A percentile compares a stretch with the other conserved stretches of the same genome.
Evolutionary conservation across 106 monocot species (phyloP).

Genomic region (Dioscorea alata): DNA sequence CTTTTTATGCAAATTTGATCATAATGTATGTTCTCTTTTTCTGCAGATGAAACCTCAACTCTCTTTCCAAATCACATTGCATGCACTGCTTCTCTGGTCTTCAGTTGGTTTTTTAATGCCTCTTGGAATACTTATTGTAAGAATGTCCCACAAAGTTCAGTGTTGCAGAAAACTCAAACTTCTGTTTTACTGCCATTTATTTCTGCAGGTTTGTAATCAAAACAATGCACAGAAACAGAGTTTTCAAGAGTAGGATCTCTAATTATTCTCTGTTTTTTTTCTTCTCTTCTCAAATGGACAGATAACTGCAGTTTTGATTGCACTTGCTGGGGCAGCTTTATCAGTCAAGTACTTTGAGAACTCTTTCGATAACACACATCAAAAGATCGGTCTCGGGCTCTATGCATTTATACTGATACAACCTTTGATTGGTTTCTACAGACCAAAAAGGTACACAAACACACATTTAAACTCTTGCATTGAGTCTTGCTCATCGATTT

Average conservation of each 20-base stretch:
- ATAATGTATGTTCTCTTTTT: neutral
- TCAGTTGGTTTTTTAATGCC: conserved; percentile 71
- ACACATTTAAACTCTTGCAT: too few species aligned
- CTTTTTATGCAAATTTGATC: neutral
- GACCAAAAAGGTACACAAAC: too few species aligned
- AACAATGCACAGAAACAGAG: too few species aligned
- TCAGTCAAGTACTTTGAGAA: conserved; percentile 59
- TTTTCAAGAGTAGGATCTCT: too few species aligned
- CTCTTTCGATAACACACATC: conserved; percentile 70
- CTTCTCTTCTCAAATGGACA: conserved; percentile 11
- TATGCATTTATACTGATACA: conserved; percentile 33
- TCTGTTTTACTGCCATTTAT: conserved; percentile 57
- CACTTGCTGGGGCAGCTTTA: conserved; percentile 38
- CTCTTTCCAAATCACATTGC: conserved; percentile 47
- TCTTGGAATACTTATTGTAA: conserved; percentile 50
- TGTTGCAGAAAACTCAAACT: conserved; percentile 24
- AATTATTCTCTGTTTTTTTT: neutral
- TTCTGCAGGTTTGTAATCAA: conserved; percentile 41
- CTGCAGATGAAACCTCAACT: conserved; percentile 42
- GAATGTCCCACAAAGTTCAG: conserved; percentile 31
- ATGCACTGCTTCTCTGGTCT: conserved; percentile 69
- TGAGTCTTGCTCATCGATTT: too few species aligned
- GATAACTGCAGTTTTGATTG: conserved; percentile 41
- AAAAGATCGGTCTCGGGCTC: conserved; percentile 50
- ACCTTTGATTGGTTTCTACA: too few species aligned